phyloP scores from a whole-genome alignment of 1,284 basidiomycete species.

The Xerocomus amazonicus region DNA sequence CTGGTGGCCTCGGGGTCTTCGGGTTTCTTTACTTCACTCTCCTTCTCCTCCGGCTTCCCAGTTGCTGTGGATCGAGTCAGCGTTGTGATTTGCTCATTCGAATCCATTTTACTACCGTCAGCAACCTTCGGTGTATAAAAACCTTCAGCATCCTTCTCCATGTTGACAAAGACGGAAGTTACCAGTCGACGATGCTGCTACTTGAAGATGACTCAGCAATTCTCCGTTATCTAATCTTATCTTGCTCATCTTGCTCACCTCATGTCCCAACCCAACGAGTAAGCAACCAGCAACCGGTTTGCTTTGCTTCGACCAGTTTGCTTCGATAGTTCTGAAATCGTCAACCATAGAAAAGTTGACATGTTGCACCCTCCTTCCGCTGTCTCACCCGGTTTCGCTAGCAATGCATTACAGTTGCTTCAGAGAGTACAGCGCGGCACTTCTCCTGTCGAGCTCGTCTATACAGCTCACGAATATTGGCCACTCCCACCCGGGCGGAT shows the following conservation, averaged over 20 bases:
- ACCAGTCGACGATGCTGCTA: neutral
- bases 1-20: slow-evolving; percentile 22
- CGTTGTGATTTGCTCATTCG: neutral
- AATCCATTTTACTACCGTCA: slow-evolving; percentile 21
- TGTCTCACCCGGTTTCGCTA: slow-evolving; percentile 23
- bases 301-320: too few relatives aligned
- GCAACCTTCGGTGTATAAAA: slow-evolving; percentile 53
- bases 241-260: neutral
- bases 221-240: slow-evolving; percentile 25
- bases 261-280: too few relatives aligned
- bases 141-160: slow-evolving; percentile 70
- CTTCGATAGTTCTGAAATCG: too few relatives aligned
- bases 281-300: too few relatives aligned
- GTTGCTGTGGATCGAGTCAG: slow-evolving; percentile 17
- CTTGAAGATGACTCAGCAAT: slow-evolving; percentile 24
- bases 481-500: slow-evolving; percentile 38
- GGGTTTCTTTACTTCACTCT: slow-evolving; percentile 21
- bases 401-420: slow-evolving; percentile 34
- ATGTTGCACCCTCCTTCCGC: slow-evolving; percentile 16
- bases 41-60: slow-evolving; percentile 25
- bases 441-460: slow-evolving; percentile 52
- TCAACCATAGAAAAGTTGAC: neutral
- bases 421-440: slow-evolving; percentile 45
- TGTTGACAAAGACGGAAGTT: slow-evolving; percentile 6
- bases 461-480: slow-evolving; percentile 54